These are phyloP conservation scores for Hericium erinaceus DNA, from an alignment of 768 basidiomycete genomes.

Conservation along the genomic window DNA sequence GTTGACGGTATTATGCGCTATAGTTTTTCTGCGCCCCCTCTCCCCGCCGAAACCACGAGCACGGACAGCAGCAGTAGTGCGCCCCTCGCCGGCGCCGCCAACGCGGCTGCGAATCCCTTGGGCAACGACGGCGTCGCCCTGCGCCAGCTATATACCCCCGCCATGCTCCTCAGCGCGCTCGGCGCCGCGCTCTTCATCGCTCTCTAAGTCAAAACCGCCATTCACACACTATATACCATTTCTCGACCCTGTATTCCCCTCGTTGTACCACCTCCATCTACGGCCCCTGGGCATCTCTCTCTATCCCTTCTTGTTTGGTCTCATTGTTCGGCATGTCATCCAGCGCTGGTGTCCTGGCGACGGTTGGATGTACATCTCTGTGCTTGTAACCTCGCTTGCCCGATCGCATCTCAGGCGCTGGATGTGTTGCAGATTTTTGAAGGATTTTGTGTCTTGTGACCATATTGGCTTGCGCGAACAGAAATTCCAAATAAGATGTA, in stretches of 20 bases:
- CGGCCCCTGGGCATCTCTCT: background rate
- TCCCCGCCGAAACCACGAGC: background rate
- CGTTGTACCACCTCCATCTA: background rate
- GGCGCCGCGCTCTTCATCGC: background rate
- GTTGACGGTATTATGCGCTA: too few species aligned
- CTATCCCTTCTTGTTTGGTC: background rate
- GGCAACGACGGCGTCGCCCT: background rate
- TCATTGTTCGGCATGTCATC: background rate
- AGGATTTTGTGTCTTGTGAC: background rate
- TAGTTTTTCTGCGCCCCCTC: background rate
- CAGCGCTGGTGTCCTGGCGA: conserved; percentile 1
- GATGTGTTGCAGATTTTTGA: background rate
- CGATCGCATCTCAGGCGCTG: background rate
- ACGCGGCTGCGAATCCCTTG: background rate
- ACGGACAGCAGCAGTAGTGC: background rate
- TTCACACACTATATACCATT: background rate
- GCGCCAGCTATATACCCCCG: background rate
- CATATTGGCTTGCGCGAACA: background rate
- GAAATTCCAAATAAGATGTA: too few species aligned
- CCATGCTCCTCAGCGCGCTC: conserved; percentile 2
- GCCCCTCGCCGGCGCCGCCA: background rate
- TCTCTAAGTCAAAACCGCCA: background rate
- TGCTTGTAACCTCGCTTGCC: background rate
- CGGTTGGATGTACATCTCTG: background rate
- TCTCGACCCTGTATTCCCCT: background rate